Conservation (phyloP, 352 stramenopile genomes). For the Pythium sukuiense region DNA sequence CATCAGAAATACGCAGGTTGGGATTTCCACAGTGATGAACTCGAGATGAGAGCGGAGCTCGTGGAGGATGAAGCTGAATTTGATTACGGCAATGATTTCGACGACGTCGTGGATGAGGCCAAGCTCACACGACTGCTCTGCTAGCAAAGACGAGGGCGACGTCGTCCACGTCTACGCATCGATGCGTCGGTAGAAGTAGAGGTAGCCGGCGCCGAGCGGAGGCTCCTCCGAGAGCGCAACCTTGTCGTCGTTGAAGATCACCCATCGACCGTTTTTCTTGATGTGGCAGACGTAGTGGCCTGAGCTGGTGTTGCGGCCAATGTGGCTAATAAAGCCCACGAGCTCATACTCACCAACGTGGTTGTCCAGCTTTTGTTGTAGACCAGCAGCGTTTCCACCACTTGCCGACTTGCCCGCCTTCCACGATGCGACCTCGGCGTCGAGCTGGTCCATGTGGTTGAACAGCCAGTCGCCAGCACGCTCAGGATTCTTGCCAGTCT, state of each 20-base stretch:
- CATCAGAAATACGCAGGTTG: conserved; percentile 21
- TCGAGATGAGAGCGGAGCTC: conserved; percentile 20
- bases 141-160: conserved; percentile 21
- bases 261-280: conserved; percentile 96
- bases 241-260: conserved; percentile 99
- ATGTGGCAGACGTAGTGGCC: conserved; percentile 99
- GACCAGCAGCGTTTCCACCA: conserved; percentile 20
- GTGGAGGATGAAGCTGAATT: conserved; percentile 46
- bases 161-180: conserved; percentile 25
- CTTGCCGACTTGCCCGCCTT: conserved; percentile 36
- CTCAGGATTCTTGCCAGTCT: conserved; percentile 91
- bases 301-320: conserved; percentile 97
- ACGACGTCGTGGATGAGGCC: conserved; percentile 77
- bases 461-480: conserved; percentile 98
- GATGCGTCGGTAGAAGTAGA: conserved; percentile 93
- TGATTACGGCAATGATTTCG: conserved; percentile 80
- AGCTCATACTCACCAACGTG: conserved; percentile 89
- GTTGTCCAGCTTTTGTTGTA: conserved; percentile 60
- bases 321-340: conserved; percentile 97
- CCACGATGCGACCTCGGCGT: conserved; percentile 88
- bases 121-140: conserved; percentile 54
- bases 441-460: conserved; percentile 96
- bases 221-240: conserved; percentile 94
- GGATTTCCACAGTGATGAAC: conserved; percentile 31
- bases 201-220: conserved; percentile 93